phyloP scores from a whole-genome alignment of 257 asterid genomes.

The Handroanthus guayacan region DNA sequence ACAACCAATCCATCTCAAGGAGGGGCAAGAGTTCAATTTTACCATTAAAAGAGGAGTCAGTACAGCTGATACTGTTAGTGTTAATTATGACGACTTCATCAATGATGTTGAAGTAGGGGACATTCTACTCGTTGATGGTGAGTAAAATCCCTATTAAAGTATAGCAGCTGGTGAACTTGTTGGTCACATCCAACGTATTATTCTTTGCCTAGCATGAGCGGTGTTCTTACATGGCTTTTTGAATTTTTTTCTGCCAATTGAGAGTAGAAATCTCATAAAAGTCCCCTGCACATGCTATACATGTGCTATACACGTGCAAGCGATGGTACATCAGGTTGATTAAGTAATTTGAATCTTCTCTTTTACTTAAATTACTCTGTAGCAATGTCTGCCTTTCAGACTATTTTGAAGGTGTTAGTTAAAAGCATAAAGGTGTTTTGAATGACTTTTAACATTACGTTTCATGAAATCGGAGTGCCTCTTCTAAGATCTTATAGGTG shows the following conservation, averaged over 20 bases:
- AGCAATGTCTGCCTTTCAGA: not conserved
- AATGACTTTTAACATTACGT: not conserved
- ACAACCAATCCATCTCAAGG: slow-evolving; percentile 75
- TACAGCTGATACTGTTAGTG: slow-evolving; percentile 91
- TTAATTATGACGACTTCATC: slow-evolving; percentile 92
- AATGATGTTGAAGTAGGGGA: slow-evolving; percentile 93
- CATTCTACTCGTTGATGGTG: slow-evolving; percentile 89
- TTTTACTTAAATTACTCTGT: not conserved
- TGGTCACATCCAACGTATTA: slow-evolving; percentile 10
- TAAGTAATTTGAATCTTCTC: slow-evolving; percentile 9
- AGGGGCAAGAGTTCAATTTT: slow-evolving; percentile 95
- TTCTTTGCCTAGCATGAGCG: slow-evolving; percentile 26
- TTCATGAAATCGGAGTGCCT: slow-evolving; percentile 1
- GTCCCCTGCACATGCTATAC: not conserved
- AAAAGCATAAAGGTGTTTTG: slow-evolving; percentile 1
- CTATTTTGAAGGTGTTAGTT: slow-evolving; percentile 15
- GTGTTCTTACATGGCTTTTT: slow-evolving; percentile 18
- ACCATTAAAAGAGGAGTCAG: slow-evolving; percentile 86
- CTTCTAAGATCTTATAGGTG: slow-evolving; percentile 15
- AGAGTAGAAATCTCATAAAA: not conserved
- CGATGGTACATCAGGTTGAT: not conserved
- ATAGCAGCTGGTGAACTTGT: slow-evolving; percentile 18
- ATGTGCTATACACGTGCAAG: slow-evolving; percentile 1
- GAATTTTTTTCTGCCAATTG: not conserved
- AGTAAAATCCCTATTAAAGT: slow-evolving; percentile 36